Evolutionary conservation across 768 basidiomycete species (phyloP).

Genomic region (Suillus fuscotomentosus): DNA sequence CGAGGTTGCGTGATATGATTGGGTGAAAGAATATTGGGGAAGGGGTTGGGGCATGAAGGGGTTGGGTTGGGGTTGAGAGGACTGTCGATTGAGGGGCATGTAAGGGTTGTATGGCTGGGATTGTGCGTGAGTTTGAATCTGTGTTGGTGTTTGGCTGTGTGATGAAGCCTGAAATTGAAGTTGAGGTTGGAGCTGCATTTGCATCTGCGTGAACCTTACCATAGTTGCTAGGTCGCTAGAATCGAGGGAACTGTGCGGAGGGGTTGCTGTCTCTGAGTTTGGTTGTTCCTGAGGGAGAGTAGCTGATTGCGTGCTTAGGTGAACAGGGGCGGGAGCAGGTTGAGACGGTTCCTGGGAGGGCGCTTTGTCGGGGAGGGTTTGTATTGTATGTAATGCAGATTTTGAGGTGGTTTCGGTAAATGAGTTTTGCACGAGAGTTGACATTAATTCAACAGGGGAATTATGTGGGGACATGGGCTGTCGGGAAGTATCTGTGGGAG

Average conservation of each 20-base stretch:
- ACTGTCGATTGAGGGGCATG: constrained; percentile 1
- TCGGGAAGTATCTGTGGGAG: constrained; percentile 17
- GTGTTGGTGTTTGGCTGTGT: constrained; percentile 5
- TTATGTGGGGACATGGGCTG: constrained; percentile 16
- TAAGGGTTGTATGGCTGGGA: constrained; percentile 1
- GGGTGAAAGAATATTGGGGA: constrained; percentile 5
- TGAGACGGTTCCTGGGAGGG: background rate
- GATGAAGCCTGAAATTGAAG: background rate
- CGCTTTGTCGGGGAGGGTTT: background rate
- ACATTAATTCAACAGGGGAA: constrained; percentile 2
- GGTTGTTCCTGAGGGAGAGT: background rate
- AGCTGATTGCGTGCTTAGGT: background rate
- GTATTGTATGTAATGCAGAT: background rate
- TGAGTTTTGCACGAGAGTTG: background rate
- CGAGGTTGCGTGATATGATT: constrained; percentile 5
- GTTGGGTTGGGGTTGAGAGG: constrained; percentile 4
- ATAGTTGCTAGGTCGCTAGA: constrained; percentile 23
- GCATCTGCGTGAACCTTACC: constrained; percentile 23
- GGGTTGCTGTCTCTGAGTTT: background rate
- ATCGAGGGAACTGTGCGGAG: constrained; percentile 15
- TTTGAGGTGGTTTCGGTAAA: background rate
- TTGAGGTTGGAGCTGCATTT: constrained; percentile 11
- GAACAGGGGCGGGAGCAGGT: background rate
- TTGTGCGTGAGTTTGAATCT: constrained; percentile 6
- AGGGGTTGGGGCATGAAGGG: constrained; percentile 15